Evolutionary conservation across 257 asterid species (phyloP).

Genomic region (Paraleonurus japonicus): DNA sequence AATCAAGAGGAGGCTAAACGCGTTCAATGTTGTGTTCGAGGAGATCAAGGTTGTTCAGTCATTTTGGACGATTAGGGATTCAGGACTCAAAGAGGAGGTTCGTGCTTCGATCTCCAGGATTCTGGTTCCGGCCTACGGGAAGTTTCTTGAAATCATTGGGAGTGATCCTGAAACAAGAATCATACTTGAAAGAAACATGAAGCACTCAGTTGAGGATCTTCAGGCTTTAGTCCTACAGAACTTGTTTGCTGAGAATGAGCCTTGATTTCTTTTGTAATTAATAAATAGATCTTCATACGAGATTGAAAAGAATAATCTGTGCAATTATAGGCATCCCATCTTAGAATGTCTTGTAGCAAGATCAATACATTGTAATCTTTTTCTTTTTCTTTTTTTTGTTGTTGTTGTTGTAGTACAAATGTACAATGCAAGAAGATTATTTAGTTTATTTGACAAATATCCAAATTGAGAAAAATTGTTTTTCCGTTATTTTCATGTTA

Average conservation of each 20-base stretch:
- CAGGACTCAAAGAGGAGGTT: conserved; percentile 28
- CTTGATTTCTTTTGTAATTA: not conserved
- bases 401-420: no score
- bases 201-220: conserved; percentile 35
- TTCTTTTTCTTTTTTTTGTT: not conserved
- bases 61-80: conserved; percentile 34
- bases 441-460: no score
- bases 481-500: not conserved
- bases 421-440: not conserved
- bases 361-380: not conserved
- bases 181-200: conserved; percentile 17
- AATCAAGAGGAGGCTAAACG: conserved; percentile 25
- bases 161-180: conserved; percentile 12
- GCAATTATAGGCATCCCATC: not conserved
- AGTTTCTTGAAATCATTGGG: conserved; percentile 29
- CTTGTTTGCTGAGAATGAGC: conserved; percentile 21
- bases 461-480: not conserved
- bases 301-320: conserved; percentile 8
- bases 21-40: conserved; percentile 34
- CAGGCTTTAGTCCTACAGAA: conserved; percentile 24
- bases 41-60: conserved; percentile 2
- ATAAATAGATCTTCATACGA: not conserved
- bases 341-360: conserved; percentile 4
- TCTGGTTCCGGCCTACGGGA: conserved; percentile 31
- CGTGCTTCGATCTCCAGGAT: conserved; percentile 9